Percentiles rank a stretch among this genome's conserved stretches.
These are phyloP conservation scores for Boletus hoseneyae DNA, from an alignment of 1,284 basidiomycete species.

Conservation along the genomic window DNA sequence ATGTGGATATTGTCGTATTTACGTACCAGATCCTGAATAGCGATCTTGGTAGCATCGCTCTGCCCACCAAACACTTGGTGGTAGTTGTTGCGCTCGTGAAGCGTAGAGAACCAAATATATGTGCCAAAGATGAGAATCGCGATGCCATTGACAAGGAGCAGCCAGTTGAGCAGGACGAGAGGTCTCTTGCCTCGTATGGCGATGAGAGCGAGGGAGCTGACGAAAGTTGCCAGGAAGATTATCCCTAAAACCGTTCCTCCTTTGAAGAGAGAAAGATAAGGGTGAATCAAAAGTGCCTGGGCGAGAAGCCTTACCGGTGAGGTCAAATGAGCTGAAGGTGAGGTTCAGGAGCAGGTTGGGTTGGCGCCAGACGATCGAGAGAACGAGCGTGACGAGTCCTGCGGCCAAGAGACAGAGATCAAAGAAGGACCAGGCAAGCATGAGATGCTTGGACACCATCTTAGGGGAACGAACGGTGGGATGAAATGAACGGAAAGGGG, in stretches of 20 bases:
- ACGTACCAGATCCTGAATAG: conserved; percentile 70
- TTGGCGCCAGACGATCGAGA: conserved; percentile 68
- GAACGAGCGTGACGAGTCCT: conserved; percentile 57
- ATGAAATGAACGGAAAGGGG: too few species aligned
- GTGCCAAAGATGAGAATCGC: conserved; percentile 61
- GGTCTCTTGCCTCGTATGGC: conserved; percentile 67
- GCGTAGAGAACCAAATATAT: conserved; percentile 75
- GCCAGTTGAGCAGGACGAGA: conserved; percentile 67
- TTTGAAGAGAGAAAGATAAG: conserved; percentile 29
- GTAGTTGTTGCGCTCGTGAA: conserved; percentile 67
- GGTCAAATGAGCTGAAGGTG: conserved; percentile 53
- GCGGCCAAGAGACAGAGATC: conserved; percentile 68
- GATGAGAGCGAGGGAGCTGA: conserved; percentile 67
- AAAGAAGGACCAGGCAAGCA: conserved; percentile 67
- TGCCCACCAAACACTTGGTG: conserved; percentile 51
- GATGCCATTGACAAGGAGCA: conserved; percentile 59
- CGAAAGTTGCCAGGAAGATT: conserved; percentile 62
- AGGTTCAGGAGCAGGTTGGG: conserved; percentile 67
- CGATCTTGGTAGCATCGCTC: conserved; percentile 45
- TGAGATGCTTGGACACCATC: conserved; percentile 70
- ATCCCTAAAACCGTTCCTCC: conserved; percentile 72
- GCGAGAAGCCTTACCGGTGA: conserved; percentile 50
- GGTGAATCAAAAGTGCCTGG: background rate
- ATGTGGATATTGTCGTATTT: background rate
- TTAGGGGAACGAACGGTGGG: background rate